Evolutionary conservation across 768 basidiomycete genomes (phyloP).

Genomic region (Podaxis pistillaris): DNA sequence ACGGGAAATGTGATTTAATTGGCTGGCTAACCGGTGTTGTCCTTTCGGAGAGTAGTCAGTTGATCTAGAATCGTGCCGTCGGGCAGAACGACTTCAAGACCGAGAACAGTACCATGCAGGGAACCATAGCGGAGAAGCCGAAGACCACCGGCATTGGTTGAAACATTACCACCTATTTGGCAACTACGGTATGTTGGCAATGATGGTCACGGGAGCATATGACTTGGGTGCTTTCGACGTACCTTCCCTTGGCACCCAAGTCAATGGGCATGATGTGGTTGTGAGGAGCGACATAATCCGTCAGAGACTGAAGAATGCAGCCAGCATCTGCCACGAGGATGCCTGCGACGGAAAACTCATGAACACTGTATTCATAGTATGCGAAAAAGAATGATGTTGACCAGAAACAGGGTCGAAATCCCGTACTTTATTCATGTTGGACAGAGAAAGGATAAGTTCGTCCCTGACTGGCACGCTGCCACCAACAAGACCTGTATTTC

Average conservation of each 20-base stretch:
- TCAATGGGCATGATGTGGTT: slow-evolving; percentile 97
- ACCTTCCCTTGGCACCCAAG: slow-evolving; percentile 95
- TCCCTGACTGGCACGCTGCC: slow-evolving; percentile 88
- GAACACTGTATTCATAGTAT: neutral
- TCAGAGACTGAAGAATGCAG: slow-evolving; percentile 85
- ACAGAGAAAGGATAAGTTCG: slow-evolving; percentile 83
- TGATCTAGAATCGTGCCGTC: slow-evolving; percentile 91
- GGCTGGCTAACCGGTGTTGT: slow-evolving; percentile 82
- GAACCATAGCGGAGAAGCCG: slow-evolving; percentile 93
- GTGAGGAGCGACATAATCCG: slow-evolving; percentile 81
- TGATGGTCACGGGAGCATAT: slow-evolving; percentile 3
- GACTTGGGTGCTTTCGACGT: slow-evolving; percentile 14
- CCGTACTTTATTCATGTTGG: slow-evolving; percentile 79
- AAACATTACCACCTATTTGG: slow-evolving; percentile 96
- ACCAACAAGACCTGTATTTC: slow-evolving; percentile 97
- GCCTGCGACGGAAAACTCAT: slow-evolving; percentile 44
- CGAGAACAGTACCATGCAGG: slow-evolving; percentile 91
- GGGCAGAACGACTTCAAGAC: slow-evolving; percentile 92
- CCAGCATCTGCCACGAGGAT: slow-evolving; percentile 93
- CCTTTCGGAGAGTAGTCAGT: slow-evolving; percentile 88
- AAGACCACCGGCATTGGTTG: slow-evolving; percentile 98
- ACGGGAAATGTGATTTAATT: neutral
- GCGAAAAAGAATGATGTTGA: slow-evolving; percentile 28
- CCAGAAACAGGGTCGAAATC: slow-evolving; percentile 84
- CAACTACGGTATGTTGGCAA: slow-evolving; percentile 50